Percentiles rank a stretch among this genome's conserved stretches.
Evolutionary conservation across 257 asterid genomes (phyloP).

Genomic region (Lavandula angustifolia): DNA sequence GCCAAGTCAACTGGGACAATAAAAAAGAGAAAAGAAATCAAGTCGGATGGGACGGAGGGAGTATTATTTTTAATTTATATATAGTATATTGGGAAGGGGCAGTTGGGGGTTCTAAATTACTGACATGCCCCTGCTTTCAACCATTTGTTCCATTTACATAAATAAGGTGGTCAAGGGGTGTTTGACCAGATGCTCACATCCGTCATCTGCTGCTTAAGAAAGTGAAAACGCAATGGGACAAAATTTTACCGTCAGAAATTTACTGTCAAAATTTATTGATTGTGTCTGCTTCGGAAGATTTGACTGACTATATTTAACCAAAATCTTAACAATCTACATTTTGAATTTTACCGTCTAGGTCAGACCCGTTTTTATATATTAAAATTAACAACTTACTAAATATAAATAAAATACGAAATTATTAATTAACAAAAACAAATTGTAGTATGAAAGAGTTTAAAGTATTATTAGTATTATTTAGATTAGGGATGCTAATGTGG

Average conservation of each 20-base stretch:
- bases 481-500: too few species aligned
- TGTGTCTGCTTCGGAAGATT: background rate
- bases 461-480: too few species aligned
- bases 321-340: background rate
- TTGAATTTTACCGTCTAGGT: too few species aligned
- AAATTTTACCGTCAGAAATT: conserved; percentile 22
- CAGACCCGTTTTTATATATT: background rate
- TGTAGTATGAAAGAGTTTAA: too few species aligned
- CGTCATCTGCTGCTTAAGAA: conserved; percentile 33
- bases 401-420: too few species aligned
- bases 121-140: conserved; percentile 25
- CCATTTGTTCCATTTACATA: conserved; percentile 23
- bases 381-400: too few species aligned
- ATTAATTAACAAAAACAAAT: too few species aligned
- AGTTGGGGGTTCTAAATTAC: conserved; percentile 34
- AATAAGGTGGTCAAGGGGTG: conserved; percentile 52
- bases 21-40: too few species aligned
- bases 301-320: conserved; percentile 5
- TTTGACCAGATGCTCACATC: conserved; percentile 65
- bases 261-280: background rate
- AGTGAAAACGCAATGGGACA: conserved; percentile 5
- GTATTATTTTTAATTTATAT: too few species aligned
- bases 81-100: background rate
- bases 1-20: too few species aligned
- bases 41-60: too few species aligned